Evolutionary conservation across 78 protist genomes (phyloP), one percentile per base, ranked within the genome.

Genomic region (Dictyostelium discoideum): DNA sequence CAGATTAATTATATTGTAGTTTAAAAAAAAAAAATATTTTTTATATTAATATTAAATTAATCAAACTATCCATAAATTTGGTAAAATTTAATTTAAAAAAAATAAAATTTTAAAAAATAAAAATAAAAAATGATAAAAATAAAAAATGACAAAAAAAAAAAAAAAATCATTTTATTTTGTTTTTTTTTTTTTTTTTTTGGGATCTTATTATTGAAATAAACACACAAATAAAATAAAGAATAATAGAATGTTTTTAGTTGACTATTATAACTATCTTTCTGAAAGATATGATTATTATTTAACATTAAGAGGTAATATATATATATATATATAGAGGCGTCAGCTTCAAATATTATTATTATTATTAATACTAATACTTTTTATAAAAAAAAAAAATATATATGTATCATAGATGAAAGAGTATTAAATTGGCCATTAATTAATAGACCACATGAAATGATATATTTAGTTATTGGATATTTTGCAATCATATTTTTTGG

Each of bases 201-300:
- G 7, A 42, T 42, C 46, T 42, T 42, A 42, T 42, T 42, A 42
- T 42, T 5, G 0, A 2, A 42, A 42, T 1, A 32, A 32, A 32
- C 37, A 32, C 37, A 42, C 2, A 42, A 42, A 42, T 42, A 42
- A 5, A 5, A 42, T 42, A 63, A 63, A 63, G 29, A 65, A n/a
- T 22, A 26, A n/a, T 7, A 48, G 37, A 37, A 39, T 32, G 46
- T 24, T 57, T 42, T 42, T 67, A 20, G 16, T 39, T 3, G 89
- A 85, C 20, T 67, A 67, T 69, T 24, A 63, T 14, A 72, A 85
- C 11, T 67, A 29, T 44, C 73, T 85, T 8, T 42, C 50, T 7
- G 89, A 85, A 85, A 85, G 89, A 85, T 86, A 86, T 86, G 92
- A 86, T 22, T 50, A 86, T 54, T 86, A 86, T 74, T 2, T 76